Evolutionary conservation across 2,329 filamentous ascomycete species (phyloP).

Genomic region (Cladosporium sphaerospermum): DNA sequence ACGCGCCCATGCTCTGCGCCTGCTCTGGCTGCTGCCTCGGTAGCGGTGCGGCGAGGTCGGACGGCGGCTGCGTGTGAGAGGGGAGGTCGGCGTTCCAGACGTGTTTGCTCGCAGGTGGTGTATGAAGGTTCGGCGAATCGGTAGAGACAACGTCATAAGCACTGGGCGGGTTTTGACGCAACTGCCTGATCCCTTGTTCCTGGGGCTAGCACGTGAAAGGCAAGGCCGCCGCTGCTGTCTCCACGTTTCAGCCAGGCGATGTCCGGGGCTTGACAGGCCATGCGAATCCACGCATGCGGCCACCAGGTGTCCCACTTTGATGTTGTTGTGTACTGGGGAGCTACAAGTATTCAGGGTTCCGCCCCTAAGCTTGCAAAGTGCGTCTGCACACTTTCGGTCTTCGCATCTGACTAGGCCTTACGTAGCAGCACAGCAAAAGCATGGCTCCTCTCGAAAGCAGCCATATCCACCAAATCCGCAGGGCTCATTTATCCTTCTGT

Average conservation of each 20-base stretch:
- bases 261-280: neutral
- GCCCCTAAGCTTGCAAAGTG: no score
- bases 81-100: neutral
- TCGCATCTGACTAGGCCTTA: no score
- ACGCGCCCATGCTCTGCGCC: slow-evolving; percentile 70
- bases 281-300: no score
- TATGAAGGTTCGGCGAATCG: neutral
- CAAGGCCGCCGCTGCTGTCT: neutral
- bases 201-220: slow-evolving; percentile 1
- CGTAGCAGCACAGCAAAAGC: no score
- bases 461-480: no score
- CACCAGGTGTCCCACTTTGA: no score
- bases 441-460: no score
- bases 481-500: no score
- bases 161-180: slow-evolving; percentile 2
- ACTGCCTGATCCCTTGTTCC: neutral
- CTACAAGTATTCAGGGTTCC: no score
- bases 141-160: slow-evolving; percentile 8
- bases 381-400: no score
- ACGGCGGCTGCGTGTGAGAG: neutral
- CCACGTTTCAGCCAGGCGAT: neutral
- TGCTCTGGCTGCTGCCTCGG: neutral
- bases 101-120: neutral
- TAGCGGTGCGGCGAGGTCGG: neutral
- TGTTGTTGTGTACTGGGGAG: no score